Base-by-base conservation (phyloP, 108 stramenopile species). In the Pseudonitzschia delicatissima region DNA sequence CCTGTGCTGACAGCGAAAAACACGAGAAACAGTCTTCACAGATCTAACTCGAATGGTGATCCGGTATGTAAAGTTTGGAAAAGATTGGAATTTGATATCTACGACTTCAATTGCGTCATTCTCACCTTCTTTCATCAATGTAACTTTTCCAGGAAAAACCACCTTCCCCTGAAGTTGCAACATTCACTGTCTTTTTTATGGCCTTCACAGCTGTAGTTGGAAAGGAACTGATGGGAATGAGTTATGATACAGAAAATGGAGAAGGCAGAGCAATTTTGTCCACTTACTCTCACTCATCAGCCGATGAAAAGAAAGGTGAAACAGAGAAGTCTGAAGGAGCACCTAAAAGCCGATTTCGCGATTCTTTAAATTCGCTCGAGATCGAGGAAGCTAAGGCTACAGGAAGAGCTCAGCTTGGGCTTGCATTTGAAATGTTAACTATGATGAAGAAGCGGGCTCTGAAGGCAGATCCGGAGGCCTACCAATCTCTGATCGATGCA, bases 161-260 rank as follows among this genome's bases (percentile, higher is more conserved):
- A 20, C 78, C 75, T 5, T 77, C 78, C 1, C 73, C 87, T 9
- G 85, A 90, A 72, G 82, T 78, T 32, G 82, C 87, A 20, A 90
- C 92, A 15, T 93, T 93, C 58, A 87, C 92, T 0, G 83, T 93
- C 27, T 93, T 93, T 64, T 93, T 88, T 73, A 82, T 93, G 79
- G 79, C 87, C 4, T 93, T 87, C 63, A 83, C 87, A 11, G 79
- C 92, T 4, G 69, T 90, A 39, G 77, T 90, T 13, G 88, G 88
- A 17, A 89, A 87, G 47, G 92, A 89, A 57, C 66, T 93, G 27
- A 72, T 90, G 57, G 81, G 86, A 45, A 63, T 93, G 9, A 68
- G 81, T n/a, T 79, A 89, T 67, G 58, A 69, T n/a, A 23, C 23
- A 27, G 64, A 68, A 9, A 71, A 79, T 29, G 53, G 73, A 27